A percentile compares a stretch with the other conserved stretches of the same genome.
Conservation (phyloP, 768 basidiomycete species). For the Agrocybe pediades region DNA sequence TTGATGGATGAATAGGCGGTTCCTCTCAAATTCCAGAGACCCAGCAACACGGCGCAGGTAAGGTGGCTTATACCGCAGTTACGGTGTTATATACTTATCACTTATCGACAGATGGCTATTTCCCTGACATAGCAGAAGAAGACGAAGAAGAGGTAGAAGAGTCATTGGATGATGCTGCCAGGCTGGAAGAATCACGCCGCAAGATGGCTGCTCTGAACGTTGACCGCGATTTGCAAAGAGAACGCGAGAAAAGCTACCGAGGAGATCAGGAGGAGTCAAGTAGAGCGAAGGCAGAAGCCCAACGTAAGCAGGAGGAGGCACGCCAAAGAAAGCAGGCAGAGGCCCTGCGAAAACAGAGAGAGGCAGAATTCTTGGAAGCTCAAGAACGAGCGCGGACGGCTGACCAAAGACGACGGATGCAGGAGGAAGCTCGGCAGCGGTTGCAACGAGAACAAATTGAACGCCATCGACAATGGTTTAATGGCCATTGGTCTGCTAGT, state of each 20-base stretch:
- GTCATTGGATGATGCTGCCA: neutral
- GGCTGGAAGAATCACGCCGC: conserved; percentile 18
- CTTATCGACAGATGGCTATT: neutral
- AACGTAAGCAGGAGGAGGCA: conserved; percentile 45
- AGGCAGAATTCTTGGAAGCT: conserved; percentile 26
- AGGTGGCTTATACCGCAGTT: neutral
- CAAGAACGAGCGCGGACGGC: conserved; percentile 29
- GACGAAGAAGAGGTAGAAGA: conserved; percentile 26
- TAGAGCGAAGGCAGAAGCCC: conserved; percentile 42
- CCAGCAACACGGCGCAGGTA: neutral
- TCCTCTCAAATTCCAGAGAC: neutral
- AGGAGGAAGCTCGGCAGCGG: conserved; percentile 24
- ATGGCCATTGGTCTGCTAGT: conserved; percentile 61
- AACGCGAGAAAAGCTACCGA: conserved; percentile 18
- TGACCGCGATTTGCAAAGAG: conserved; percentile 19
- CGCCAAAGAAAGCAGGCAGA: conserved; percentile 31
- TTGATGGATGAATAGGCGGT: neutral
- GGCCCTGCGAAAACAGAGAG: conserved; percentile 28
- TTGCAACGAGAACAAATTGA: conserved; percentile 30
- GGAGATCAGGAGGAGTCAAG: conserved; percentile 43
- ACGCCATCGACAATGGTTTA: conserved; percentile 57
- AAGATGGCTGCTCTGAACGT: conserved; percentile 25
- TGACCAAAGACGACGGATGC: neutral
- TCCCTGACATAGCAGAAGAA: neutral
- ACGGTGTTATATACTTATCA: neutral